Base-by-base conservation (phyloP, 2,329 filamentous ascomycete species). In the Xenosphaeropsis pyriputrescens region DNA sequence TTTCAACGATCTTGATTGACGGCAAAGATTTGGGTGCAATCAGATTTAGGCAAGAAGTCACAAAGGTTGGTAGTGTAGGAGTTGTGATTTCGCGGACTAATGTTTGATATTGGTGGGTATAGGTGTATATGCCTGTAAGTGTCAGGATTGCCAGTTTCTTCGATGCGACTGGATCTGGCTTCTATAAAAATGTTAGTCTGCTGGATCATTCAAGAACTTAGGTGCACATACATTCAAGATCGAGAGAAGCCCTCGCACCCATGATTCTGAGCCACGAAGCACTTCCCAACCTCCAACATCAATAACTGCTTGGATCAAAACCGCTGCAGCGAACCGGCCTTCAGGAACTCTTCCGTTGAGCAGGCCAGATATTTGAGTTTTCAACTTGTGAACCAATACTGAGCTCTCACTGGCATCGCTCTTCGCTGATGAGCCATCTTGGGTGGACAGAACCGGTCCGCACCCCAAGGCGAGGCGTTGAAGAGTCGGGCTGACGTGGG, bases 11-110 rank as follows among this genome's bases (percentile, higher is more conserved):
- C 30, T 14, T 32, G 14, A 17, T 32, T 32, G 30, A 32, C 9
- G 16, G 16, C 9, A 17, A 15, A 7, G 14, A 14, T 22, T 47
- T 51, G 8, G 48, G 36, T 58, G 40, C 88, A 63, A 53, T 60
- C 33, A 89, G 65, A 49, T 79, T 75, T 33, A 94, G 58, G 48
- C 81, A 85, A 3, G 79, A 68, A 1, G 73, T 76, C 34, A 88
- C 69, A 50, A 89, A 93, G 1, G 70, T 62, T 2, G 84, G 75
- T 15, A 95, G 62, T 3, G 75, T 83, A 2, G 85, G 85, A 0
- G 86, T 93, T 1, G 83, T 88, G 43, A 95, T 84, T 54, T 95
- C 88, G 48, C 89, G 72, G 33, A 89, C 68, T 38, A 95, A 65
- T 7, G 85, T 91, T 42, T 81, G 84, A 52, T 86, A 86, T 29